Base-by-base conservation (phyloP, 73 alveolate genomes). In the Paramecium sexaurelia region DNA sequence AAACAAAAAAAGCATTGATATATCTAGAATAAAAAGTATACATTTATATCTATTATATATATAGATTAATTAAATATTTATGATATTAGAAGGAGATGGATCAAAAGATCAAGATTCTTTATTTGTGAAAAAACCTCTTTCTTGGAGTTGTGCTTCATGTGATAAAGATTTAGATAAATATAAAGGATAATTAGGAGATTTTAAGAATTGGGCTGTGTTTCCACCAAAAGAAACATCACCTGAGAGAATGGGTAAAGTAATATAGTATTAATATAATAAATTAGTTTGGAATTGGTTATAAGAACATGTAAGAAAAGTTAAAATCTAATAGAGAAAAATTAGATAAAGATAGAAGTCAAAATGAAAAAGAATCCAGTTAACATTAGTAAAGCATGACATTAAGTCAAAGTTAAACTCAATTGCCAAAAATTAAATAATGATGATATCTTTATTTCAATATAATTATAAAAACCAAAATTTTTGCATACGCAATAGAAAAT, bases 141-240 rank as follows among this genome's bases (percentile, higher is more conserved):
- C 47, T 13, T 88, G 91, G 91, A 88, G 94, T 88, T 88, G 94
- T 67, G 87, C 87, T 24, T 88, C 94, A 35, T 88, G 94, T 88
- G 94, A 88, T 43, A 88, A 88, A 22, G 87, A 82, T 9, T 37
- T 88, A 20, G 87, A 88, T 2, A 40, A 88, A 88, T 88, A 68
- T 55, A 88, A 88, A 15, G 94, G 94, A 22, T 45, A 88, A 27
- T 56, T 88, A 15, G 94, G 94, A 11, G 87, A 88, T 7, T 88
- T 55, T 26, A 75, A 69, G 7, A 69, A 69, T 15, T 88, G 94
- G 94, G 94, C 94, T 11, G 73, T 88, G 0, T 88, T 88, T 51
- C 94, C 94, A 0, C 94, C 94, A 6, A 88, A 88, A 47, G 94
- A 88, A 55, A 88, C 94, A 26, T 88, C 94, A 7, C 94, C 94